Base-by-base conservation (phyloP, 129 eudicot species). In the Artemisia argyi region DNA sequence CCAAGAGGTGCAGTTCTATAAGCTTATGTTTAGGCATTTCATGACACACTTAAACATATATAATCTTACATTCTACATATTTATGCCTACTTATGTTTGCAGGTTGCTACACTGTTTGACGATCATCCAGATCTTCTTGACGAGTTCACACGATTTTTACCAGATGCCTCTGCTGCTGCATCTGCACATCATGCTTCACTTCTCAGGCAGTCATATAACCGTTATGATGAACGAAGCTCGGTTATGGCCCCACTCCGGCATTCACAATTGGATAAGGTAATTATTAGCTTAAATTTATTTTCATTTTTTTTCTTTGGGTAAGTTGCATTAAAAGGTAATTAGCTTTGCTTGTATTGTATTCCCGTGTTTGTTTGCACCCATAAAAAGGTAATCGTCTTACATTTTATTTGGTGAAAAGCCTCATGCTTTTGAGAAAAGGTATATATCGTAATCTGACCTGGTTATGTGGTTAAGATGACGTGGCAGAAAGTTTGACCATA, bases 101-200 rank as follows among this genome's bases (percentile, higher is more conserved):
- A 92, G 98, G 96, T 92, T 74, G 93, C 98, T 61, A 76, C 84
- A 7, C 96, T 92, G 76, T 89, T 92, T 82, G 86, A 80, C 19
- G 95, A 87, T 67, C 98, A 92, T 75, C 84, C 88, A 17, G 98
- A 89, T 82, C 84, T 92, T 76, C 95, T 92, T 52, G 95, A 92
- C 0, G 98, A 92, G 77, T 92, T 92, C 81, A 89, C 96, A 24
- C 79, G 96, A 80, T 92, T 92, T 75, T 73, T 92, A 71, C 98
- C 98, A 15, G 98, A 92, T 79, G 87, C 88, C 68, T 87, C 96
- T 66, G 86, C 85, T 20, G 87, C 88, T 73, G 85, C 96, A 65
- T 84, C 85, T 20, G 87, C 87, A 60, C 84, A 87, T 61, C 90
- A 86, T 66, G 76, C 93, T 81, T 73, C 90, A 71, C 72, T 79